Conservation (phyloP, 768 basidiomycete genomes). For the Suillus subalutaceus region DNA sequence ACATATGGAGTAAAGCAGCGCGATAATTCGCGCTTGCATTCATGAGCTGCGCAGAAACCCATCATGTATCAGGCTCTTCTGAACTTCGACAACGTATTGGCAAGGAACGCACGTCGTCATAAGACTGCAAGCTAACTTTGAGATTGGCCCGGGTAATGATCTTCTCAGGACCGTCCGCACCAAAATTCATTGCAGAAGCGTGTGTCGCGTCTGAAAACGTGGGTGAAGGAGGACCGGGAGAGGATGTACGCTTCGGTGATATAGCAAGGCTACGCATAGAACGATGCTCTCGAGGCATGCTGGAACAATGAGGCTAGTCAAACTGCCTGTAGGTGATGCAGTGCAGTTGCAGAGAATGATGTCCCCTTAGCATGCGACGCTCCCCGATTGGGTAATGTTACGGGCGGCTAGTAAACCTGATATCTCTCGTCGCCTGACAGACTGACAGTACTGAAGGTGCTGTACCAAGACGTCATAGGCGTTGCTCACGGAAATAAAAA, state of each 20-base stretch:
- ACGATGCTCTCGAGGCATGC: slow-evolving; percentile 55
- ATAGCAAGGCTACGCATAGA: slow-evolving; percentile 59
- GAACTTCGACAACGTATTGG: slow-evolving; percentile 4
- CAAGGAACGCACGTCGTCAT: slow-evolving; percentile 67
- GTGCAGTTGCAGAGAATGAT: slow-evolving; percentile 9
- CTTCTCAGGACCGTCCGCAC: slow-evolving; percentile 73
- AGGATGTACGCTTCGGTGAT: slow-evolving; percentile 46
- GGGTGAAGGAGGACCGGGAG: slow-evolving; percentile 74
- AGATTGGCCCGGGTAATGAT: slow-evolving; percentile 82
- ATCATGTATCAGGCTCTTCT: slow-evolving; percentile 20
- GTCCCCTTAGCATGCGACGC: slow-evolving; percentile 7
- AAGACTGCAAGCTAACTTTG: slow-evolving; percentile 76
- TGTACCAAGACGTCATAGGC: background rate
- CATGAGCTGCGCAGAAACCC: slow-evolving; percentile 59
- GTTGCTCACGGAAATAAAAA: slow-evolving; percentile 7
- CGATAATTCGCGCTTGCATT: slow-evolving; percentile 78
- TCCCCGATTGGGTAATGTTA: slow-evolving; percentile 19
- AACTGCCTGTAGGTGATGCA: slow-evolving; percentile 18
- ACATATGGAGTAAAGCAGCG: slow-evolving; percentile 77
- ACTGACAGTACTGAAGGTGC: background rate
- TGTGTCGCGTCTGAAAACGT: slow-evolving; percentile 84
- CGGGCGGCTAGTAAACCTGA: slow-evolving; percentile 1
- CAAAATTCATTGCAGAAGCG: slow-evolving; percentile 77
- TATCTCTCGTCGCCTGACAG: background rate
- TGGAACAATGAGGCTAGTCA: slow-evolving; percentile 18